Base-by-base conservation (phyloP, 1,139 yeast species). In the Pichia sp. region DNA sequence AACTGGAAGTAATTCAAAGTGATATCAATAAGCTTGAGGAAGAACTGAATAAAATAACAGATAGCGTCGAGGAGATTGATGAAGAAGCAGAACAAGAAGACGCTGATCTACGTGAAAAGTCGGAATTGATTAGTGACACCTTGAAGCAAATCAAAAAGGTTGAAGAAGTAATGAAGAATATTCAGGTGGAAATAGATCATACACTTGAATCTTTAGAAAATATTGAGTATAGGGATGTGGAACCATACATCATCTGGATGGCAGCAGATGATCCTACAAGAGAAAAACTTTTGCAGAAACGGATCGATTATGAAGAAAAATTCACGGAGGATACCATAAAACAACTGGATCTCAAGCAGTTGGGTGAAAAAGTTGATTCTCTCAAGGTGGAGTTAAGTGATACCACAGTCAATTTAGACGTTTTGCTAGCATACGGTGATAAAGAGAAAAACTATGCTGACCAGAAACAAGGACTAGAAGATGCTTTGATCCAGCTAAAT, bases 391-490 rank as follows among this genome's bases (percentile, higher is more conserved):
- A 69, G 38, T 66, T 84, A 53, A 69, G 69, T 13, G 68, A 68
- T 24, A 74, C 78, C 9, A 71, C 70, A 43, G 77, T 81, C 8
- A 93, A 91, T 55, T 67, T 81, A 42, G 88, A 81, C 41, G 73
- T 85, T 3, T 64, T 91, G 37, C 75, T 74, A 42, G 95, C 87
- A 48, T 91, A 87, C 54, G 81, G 85, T 1, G 58, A 63, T 33
- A 74, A 93, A 44, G 71, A 74, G 34, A 52, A 55, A 1, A 96
- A 87, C 49, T 86, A 69, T 50, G 70, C 67, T 20, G 61, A 67
- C 4, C 69, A 96, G 40, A 73, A 77, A 49, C 49, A 56, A 1
- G 93, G 82, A 39, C 65, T 91, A 49, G 82, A 83, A 48, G 63
- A 62, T 14, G 78, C 96, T 0, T 80, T 85, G 5, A 22, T 28